Base-by-base conservation (phyloP, 2,329 filamentous ascomycete genomes). In the Zasmidium angulare region DNA sequence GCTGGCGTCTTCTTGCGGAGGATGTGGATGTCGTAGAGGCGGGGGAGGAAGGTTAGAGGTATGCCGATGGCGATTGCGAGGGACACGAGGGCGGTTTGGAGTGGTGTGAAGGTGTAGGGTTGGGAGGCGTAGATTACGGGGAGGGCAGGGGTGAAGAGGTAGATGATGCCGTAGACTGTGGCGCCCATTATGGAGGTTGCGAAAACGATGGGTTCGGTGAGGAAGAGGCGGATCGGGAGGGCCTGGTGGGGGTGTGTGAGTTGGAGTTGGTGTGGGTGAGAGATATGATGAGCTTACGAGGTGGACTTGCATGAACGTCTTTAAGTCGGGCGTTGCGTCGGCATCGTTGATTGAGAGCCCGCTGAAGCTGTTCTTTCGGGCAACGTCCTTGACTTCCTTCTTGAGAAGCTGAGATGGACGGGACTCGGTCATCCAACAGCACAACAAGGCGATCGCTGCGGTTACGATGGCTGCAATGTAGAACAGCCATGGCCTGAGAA, bases 21-120 rank as follows among this genome's bases (percentile, higher is more conserved):
- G 6, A 77, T 64, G 10, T 70, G 69, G 23, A 70, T 62, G 56
- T 83, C 80, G 50, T 77, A 72, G 6, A 81, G 56, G 0, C 80
- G 75, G 0, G 77, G 76, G 1, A 81, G 63, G n/a, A 79, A 72
- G 22, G 76, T 79, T 26, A 78, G 65, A 9, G 74, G 46, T 1
- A 77, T 71, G 2, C 80, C 80, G 0, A 90, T 75, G 86, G 90
- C 71, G 86, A 91, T 66, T 82, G 76, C 63, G 70, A 80, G 80
- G 74, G 88, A 82, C 76, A 73, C 48, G 71, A 78, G 66, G 63
- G 74, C 59, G 89, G 90, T 66, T 3, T 75, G 64, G 1, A 71
- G 63, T 1, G 59, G 55, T 2, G 68, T 62, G 62, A 80, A 74
- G 2, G 72, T 71, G 52, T 62, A 69, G 23, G 46, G 56, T 2